Percentiles rank a stretch among this genome's conserved stretches.
Evolutionary conservation across 2,329 filamentous ascomycete species (phyloP).

Genomic region (Scedosporium aurantiacum): DNA sequence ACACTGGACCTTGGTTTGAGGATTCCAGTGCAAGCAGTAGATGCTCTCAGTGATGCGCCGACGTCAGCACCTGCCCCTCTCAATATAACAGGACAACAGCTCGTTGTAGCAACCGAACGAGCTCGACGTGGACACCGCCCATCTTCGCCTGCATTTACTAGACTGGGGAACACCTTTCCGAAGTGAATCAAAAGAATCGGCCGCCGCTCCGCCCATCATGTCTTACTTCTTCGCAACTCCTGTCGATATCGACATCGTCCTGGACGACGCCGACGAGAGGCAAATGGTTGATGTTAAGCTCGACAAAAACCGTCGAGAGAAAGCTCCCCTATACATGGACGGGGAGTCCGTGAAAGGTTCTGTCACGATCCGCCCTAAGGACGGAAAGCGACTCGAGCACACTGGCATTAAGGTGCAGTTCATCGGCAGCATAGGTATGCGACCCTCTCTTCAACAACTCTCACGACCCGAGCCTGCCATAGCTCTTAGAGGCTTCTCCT

Average conservation of each 20-base stretch:
- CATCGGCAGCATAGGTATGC: constrained; percentile 88
- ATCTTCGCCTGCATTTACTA: not conserved
- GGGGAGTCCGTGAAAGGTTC: constrained; percentile 96
- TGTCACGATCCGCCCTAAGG: constrained; percentile 90
- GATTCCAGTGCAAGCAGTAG: not conserved
- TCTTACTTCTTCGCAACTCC: constrained; percentile 98
- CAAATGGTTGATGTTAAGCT: constrained; percentile 96
- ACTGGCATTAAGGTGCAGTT: constrained; percentile 99
- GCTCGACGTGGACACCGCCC: not conserved
- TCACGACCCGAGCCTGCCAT: not conserved
- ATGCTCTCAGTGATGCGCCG: not conserved
- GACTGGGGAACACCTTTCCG: not conserved
- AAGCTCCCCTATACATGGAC: constrained; percentile 93
- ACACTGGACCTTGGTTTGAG: too few relatives aligned
- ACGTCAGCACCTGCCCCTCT: not conserved
- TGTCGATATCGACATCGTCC: constrained; percentile 96
- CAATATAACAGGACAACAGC: not conserved
- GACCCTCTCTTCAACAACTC: not conserved
- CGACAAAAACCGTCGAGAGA: constrained; percentile 94
- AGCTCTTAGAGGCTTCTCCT: not conserved
- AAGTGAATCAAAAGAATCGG: not conserved
- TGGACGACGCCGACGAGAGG: constrained; percentile 88
- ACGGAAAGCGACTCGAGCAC: constrained; percentile 95
- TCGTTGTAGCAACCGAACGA: not conserved
- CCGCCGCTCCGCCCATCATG: constrained; percentile 42